Evolutionary conservation across 805 yeast genomes (phyloP).

Genomic region (Scheffersomyces stipitis): DNA sequence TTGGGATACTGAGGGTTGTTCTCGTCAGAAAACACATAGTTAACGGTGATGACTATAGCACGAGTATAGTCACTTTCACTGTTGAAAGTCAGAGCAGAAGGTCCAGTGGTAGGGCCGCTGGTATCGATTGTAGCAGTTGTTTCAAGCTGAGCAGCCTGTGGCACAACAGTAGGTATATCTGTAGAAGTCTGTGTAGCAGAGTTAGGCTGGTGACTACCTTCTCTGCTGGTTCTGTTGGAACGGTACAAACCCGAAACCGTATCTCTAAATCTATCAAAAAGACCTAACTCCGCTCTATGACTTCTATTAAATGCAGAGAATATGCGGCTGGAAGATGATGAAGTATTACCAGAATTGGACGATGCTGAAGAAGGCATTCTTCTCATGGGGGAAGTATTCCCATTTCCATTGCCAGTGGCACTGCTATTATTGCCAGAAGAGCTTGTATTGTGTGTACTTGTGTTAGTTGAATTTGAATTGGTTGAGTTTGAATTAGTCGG

Average conservation of each 20-base stretch:
- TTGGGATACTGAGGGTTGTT: constrained; percentile 37
- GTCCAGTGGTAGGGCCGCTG: constrained; percentile 3
- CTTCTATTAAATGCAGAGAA: neutral
- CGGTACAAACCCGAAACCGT: constrained; percentile 13
- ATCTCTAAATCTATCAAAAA: constrained; percentile 26
- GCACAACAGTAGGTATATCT: neutral
- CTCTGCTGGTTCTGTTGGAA: neutral
- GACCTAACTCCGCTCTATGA: constrained; percentile 10
- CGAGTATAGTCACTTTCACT: constrained; percentile 19
- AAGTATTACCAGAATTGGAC: too few relatives aligned
- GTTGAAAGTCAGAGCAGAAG: constrained; percentile 4
- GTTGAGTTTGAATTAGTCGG: too few relatives aligned
- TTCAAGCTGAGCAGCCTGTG: neutral
- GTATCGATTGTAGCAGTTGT: neutral
- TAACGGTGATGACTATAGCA: constrained; percentile 44
- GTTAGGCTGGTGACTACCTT: constrained; percentile 1
- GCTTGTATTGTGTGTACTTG: neutral
- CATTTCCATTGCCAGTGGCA: neutral
- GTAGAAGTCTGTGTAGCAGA: neutral
- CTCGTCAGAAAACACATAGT: constrained; percentile 43
- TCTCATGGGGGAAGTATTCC: too few relatives aligned
- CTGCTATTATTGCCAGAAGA: neutral
- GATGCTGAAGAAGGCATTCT: too few relatives aligned
- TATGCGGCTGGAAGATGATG: neutral
- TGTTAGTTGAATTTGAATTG: too few relatives aligned